A percentile compares a stretch with the other conserved stretches of the same genome.
These are phyloP conservation scores for Neonectria faginata DNA, from an alignment of 2,329 filamentous ascomycete species.

Conservation along the genomic window DNA sequence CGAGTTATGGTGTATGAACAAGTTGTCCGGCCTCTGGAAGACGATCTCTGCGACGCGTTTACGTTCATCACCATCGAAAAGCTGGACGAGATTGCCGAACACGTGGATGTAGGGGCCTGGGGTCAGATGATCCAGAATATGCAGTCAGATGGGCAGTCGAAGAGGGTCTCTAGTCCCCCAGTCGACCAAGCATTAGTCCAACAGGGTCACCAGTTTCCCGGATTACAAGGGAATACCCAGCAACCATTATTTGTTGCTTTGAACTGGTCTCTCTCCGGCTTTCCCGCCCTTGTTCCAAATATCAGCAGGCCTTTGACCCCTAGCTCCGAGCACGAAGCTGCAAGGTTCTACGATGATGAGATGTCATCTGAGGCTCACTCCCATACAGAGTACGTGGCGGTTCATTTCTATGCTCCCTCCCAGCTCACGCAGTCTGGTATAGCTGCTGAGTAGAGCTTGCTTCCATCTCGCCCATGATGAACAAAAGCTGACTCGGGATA, in stretches of 20 bases:
- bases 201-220: background rate
- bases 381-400: background rate
- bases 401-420: background rate
- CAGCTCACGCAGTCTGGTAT: no score
- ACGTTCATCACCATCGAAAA: background rate
- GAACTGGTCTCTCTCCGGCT: background rate
- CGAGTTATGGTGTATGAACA: background rate
- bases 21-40: slow-evolving; percentile 7
- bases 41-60: slow-evolving; percentile 1
- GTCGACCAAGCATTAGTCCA: background rate
- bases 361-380: background rate
- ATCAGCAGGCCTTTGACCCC: background rate
- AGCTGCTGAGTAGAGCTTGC: no score
- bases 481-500: background rate
- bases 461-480: background rate
- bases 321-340: background rate
- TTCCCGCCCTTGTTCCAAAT: background rate
- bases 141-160: background rate
- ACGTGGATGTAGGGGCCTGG: slow-evolving; percentile 5
- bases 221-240: background rate
- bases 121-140: background rate
- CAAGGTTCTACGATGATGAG: slow-evolving; percentile 16
- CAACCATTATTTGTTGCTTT: background rate
- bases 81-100: background rate
- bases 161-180: background rate